phyloP scores from a whole-genome alignment of 75 land plant species.

The Cryptomeria japonica region DNA sequence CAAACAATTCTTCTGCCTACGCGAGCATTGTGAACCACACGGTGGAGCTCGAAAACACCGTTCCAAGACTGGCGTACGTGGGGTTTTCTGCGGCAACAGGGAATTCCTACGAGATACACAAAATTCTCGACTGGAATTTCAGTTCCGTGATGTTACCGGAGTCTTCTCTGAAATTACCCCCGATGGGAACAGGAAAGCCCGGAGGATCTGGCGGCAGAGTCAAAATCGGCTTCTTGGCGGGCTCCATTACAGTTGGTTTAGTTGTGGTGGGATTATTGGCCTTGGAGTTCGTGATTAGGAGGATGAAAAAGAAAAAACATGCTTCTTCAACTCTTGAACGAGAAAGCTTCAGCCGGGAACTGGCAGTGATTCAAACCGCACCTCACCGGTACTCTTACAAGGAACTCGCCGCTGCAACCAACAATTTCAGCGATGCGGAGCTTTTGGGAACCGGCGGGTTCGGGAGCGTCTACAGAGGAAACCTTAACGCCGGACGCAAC shows the following conservation, averaged over 20 bases:
- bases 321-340: too few relatives aligned
- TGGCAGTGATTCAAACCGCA: background rate
- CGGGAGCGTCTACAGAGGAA: conserved; percentile 42
- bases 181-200: too few relatives aligned
- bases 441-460: conserved; percentile 47
- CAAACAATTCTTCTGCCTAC: too few relatives aligned
- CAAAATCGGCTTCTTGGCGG: background rate
- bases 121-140: too few relatives aligned
- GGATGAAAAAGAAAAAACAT: background rate
- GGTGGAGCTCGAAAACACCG: too few relatives aligned
- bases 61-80: too few relatives aligned
- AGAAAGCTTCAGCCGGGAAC: background rate
- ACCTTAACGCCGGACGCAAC: background rate
- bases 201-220: background rate
- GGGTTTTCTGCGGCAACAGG: too few relatives aligned
- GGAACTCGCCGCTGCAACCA: conserved; percentile 30
- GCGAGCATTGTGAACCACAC: too few relatives aligned
- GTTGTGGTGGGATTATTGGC: background rate
- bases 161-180: too few relatives aligned
- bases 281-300: too few relatives aligned
- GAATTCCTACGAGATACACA: too few relatives aligned
- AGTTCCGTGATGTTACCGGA: too few relatives aligned
- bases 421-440: conserved; percentile 23
- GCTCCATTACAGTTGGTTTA: background rate
- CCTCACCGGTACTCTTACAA: conserved; percentile 26